Percentiles rank a stretch among this genome's conserved stretches.
phyloP scores from a whole-genome alignment of 176 grass and related monocot species.

The Bolboschoenus planiculmis region DNA sequence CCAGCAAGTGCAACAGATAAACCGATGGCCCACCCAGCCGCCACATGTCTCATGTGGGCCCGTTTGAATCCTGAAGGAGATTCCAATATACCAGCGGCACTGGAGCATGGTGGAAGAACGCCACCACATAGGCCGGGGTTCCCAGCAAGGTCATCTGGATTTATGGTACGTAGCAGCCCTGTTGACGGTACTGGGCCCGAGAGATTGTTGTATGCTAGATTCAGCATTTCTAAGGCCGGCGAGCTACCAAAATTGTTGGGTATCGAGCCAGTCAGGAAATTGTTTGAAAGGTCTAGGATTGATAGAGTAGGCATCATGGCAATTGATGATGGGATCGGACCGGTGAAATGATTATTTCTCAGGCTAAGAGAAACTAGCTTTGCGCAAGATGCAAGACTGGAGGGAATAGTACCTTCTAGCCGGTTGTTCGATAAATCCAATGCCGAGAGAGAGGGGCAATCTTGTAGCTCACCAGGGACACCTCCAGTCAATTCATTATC shows the following conservation, averaged over 20 bases:
- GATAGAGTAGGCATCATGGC: slow-evolving; percentile 86
- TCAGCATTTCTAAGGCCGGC: slow-evolving; percentile 83
- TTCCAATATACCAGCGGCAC: slow-evolving; percentile 18
- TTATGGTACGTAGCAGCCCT: slow-evolving; percentile 66
- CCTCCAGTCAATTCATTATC: slow-evolving; percentile 78
- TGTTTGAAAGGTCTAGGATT: slow-evolving; percentile 82
- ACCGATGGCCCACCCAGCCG: slow-evolving; percentile 68
- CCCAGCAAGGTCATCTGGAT: slow-evolving; percentile 80
- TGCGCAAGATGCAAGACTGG: slow-evolving; percentile 69
- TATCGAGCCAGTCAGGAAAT: slow-evolving; percentile 67
- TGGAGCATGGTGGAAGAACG: slow-evolving; percentile 46
- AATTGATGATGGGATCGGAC: slow-evolving; percentile 47
- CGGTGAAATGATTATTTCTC: slow-evolving; percentile 62
- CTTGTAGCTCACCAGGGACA: slow-evolving; percentile 57
- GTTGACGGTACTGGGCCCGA: slow-evolving; percentile 58
- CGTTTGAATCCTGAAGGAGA: slow-evolving; percentile 14
- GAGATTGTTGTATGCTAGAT: slow-evolving; percentile 90
- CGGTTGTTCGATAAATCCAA: slow-evolving; percentile 84
- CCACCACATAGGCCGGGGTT: slow-evolving; percentile 71
- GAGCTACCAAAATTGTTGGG: slow-evolving; percentile 83
- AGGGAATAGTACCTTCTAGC: slow-evolving; percentile 53
- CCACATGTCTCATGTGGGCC: slow-evolving; percentile 70
- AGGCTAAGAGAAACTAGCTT: slow-evolving; percentile 69
- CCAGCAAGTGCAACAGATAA: slow-evolving; percentile 33
- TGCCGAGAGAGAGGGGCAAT: slow-evolving; percentile 58